Base-by-base conservation (phyloP, 1,284 basidiomycete genomes). In the Marasmius fiardii region DNA sequence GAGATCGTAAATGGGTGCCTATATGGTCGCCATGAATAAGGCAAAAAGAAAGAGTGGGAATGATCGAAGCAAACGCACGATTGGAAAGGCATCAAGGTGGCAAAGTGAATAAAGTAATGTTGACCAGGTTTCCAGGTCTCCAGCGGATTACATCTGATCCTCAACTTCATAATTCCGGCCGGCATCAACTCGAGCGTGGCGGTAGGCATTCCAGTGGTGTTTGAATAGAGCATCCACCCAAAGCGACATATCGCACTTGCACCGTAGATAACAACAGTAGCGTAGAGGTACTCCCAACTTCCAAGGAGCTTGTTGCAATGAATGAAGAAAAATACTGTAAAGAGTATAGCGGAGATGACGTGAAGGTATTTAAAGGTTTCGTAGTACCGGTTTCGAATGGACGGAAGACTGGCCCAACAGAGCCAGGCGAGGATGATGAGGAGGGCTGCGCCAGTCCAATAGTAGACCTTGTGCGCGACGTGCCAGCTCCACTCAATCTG, bases 221-320 rank as follows among this genome's bases (percentile, higher is more conserved):
- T 51, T 8, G 31, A 34, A 12, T 28, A 8, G 14, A 51, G 16
- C 49, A 51, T 51, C 49, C 49, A 51, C 14, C 14, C 31, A 35
- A 51, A 51, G 2, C 49, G 24, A 18, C 14, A 51, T 23, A 34
- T 24, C 8, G 20, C 49, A 24, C 33, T 21, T 16, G 31, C 23
- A 31, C 23, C 49, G 31, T 51, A 51, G 28, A 51, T 35, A 20
- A 41, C 31, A 8, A 51, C 49, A 26, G 49, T 51, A 7, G 49
- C 49, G 23, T 31, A 51, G 31, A 35, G 37, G 28, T 51, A 51
- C 8, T 51, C 31, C 49, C 49, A 51, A 24, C 49, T 51, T 3
- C 49, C 49, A 35, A 51, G 49, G 26, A 51, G 31, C 49, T 51
- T 51, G 20, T 51, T 51, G 31, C 49, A 51, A 18, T 51, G 49